phyloP scores from a whole-genome alignment of 257 asterid genomes.

The Penstemon eatonii region DNA sequence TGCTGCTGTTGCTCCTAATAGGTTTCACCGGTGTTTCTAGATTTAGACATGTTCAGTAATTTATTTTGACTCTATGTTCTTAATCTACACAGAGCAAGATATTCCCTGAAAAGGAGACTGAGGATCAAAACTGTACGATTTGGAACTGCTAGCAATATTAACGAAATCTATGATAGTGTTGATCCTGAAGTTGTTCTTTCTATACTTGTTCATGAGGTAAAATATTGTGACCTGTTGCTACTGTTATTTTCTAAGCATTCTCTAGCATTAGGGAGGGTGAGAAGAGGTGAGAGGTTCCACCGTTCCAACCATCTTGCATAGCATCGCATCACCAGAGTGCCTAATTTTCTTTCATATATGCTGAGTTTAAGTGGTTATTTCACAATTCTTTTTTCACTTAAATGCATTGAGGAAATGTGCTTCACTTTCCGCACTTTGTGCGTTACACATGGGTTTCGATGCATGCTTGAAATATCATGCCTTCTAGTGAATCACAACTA shows the following conservation, averaged over 20 bases:
- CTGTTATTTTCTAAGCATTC: conserved; percentile 17
- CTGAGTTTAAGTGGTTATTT: not conserved
- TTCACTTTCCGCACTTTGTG: not conserved
- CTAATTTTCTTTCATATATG: not conserved
- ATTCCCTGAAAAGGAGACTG: conserved; percentile 83
- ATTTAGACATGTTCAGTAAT: conserved; percentile 7
- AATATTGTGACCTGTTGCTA: conserved; percentile 24
- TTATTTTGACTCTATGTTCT: conserved; percentile 20
- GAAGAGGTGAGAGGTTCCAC: conserved; percentile 19
- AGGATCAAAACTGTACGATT: conserved; percentile 88
- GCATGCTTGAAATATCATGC: conserved; percentile 4
- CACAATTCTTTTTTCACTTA: not conserved
- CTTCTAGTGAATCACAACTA: conserved; percentile 2
- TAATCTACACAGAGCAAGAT: conserved; percentile 57
- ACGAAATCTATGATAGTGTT: conserved; percentile 82
- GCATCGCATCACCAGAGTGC: conserved; percentile 13
- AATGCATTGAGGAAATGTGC: conserved; percentile 4
- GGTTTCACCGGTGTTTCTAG: conserved; percentile 23
- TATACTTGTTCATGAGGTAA: conserved; percentile 92
- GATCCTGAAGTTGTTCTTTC: conserved; percentile 94
- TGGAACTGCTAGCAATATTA: conserved; percentile 68
- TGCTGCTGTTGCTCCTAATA: conserved; percentile 24
- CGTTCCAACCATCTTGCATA: conserved; percentile 20
- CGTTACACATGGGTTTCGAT: conserved; percentile 11
- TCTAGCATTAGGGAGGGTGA: conserved; percentile 16